Evolutionary conservation across 352 stramenopile species (phyloP).

Genomic region (Pythium dissotocum): DNA sequence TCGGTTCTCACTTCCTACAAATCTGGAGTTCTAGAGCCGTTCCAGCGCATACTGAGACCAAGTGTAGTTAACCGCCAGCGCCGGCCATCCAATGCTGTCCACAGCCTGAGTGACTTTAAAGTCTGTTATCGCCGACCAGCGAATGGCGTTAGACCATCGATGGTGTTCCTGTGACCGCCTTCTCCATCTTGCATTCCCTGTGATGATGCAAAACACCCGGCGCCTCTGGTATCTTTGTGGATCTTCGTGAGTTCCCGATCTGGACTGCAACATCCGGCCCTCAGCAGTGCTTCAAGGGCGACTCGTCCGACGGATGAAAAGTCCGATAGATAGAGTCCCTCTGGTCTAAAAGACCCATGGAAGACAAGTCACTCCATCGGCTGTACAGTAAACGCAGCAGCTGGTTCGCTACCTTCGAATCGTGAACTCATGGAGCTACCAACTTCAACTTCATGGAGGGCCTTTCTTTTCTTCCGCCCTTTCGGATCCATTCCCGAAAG

Average conservation of each 20-base stretch:
- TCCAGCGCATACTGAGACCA: background rate
- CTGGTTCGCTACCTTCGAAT: background rate
- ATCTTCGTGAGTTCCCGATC: background rate
- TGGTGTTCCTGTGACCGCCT: background rate
- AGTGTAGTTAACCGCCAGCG: constrained; percentile 16
- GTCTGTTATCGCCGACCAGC: background rate
- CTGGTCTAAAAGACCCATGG: background rate
- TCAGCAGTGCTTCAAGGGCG: background rate
- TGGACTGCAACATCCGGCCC: background rate
- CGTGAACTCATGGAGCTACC: background rate
- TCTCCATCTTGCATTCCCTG: background rate
- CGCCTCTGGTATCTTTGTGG: background rate
- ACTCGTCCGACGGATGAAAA: background rate
- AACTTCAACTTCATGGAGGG: constrained; percentile 1
- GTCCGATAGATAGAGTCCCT: background rate
- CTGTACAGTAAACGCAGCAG: background rate
- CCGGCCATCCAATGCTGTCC: background rate
- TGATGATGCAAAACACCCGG: background rate
- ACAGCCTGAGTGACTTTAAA: background rate
- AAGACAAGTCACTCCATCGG: background rate
- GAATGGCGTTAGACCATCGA: background rate
- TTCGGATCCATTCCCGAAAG: background rate
- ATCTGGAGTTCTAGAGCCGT: background rate
- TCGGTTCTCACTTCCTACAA: background rate
- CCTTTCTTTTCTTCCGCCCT: constrained; percentile 4